Conservation (phyloP, 495 filamentous ascomycete species). For the Chaetomium tenue region DNA sequence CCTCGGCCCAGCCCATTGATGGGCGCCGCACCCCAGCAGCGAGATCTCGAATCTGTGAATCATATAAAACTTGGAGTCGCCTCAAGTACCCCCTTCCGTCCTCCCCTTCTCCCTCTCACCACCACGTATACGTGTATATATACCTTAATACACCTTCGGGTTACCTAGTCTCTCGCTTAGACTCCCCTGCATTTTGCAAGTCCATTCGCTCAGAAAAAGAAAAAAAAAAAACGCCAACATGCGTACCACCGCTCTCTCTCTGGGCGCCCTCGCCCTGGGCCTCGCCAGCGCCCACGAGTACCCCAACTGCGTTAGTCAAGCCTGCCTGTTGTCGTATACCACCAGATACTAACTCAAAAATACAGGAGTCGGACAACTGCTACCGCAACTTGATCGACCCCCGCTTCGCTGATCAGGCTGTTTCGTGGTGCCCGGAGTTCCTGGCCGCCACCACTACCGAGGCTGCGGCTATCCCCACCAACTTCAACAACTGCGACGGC, state of each 20-base stretch:
- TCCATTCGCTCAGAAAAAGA: slow-evolving; percentile 16
- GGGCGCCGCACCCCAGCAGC: not conserved
- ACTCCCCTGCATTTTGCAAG: slow-evolving; percentile 14
- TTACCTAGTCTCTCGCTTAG: slow-evolving; percentile 23
- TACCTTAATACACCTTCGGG: slow-evolving; percentile 24
- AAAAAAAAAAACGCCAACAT: slow-evolving; percentile 15
- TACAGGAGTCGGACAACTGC: slow-evolving; percentile 37
- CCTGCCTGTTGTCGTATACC: too few species aligned
- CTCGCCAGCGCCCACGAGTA: slow-evolving; percentile 30
- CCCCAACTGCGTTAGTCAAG: slow-evolving; percentile 35
- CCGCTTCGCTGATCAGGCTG: slow-evolving; percentile 26
- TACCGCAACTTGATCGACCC: slow-evolving; percentile 34
- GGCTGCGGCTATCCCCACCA: slow-evolving; percentile 28
- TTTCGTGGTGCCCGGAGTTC: slow-evolving; percentile 31
- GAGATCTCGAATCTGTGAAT: not conserved
- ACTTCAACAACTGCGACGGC: slow-evolving; percentile 32
- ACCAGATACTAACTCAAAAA: slow-evolving; percentile 11
- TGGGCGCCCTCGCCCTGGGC: slow-evolving; percentile 30
- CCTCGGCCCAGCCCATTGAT: slow-evolving; percentile 15
- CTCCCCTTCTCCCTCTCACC: slow-evolving; percentile 4
- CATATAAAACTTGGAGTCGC: slow-evolving; percentile 15
- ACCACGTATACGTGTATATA: not conserved
- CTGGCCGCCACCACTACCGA: slow-evolving; percentile 28
- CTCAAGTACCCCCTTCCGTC: not conserved
- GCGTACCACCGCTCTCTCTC: slow-evolving; percentile 25